Conservation (phyloP, 345 rosid genomes). For the Euphorbia lathyris region DNA sequence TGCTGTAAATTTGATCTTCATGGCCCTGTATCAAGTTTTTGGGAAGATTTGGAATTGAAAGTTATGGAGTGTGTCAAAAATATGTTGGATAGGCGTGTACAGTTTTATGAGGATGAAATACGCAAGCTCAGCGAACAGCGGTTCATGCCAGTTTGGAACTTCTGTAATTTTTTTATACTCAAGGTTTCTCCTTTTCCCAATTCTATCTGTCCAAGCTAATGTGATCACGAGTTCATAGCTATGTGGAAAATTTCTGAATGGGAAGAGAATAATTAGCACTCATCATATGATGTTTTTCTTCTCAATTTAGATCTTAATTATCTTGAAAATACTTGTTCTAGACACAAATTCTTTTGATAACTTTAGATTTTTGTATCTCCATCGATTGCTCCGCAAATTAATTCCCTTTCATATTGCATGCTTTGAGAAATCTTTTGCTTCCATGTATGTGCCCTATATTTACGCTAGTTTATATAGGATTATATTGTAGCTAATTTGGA, state of each 20-base stretch:
- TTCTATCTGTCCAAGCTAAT: conserved; percentile 15
- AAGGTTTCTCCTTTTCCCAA: conserved; percentile 61
- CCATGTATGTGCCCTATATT: conserved; percentile 9
- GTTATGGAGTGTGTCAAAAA: conserved; percentile 77
- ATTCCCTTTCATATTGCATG: background rate
- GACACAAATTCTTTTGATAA: background rate
- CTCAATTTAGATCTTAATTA: background rate
- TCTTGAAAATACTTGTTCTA: conserved; percentile 11
- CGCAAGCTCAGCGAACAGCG: conserved; percentile 93
- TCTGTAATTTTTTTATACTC: conserved; percentile 91
- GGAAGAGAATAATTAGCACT: background rate
- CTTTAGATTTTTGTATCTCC: background rate
- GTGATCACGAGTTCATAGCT: conserved; percentile 12
- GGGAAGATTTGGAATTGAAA: conserved; percentile 93
- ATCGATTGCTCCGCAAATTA: conserved; percentile 8
- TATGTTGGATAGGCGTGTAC: conserved; percentile 85
- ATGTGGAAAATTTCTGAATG: conserved; percentile 16
- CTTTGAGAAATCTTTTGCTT: conserved; percentile 15
- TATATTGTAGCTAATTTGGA: conserved; percentile 17
- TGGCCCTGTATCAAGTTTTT: conserved; percentile 72
- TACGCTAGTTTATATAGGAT: conserved; percentile 17
- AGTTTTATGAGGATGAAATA: conserved; percentile 94
- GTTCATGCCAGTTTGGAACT: conserved; percentile 94
- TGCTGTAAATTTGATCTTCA: conserved; percentile 91
- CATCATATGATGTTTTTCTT: background rate